Base-by-base conservation (phyloP, 140 eudicot genomes). In the Oenanthe javanica region DNA sequence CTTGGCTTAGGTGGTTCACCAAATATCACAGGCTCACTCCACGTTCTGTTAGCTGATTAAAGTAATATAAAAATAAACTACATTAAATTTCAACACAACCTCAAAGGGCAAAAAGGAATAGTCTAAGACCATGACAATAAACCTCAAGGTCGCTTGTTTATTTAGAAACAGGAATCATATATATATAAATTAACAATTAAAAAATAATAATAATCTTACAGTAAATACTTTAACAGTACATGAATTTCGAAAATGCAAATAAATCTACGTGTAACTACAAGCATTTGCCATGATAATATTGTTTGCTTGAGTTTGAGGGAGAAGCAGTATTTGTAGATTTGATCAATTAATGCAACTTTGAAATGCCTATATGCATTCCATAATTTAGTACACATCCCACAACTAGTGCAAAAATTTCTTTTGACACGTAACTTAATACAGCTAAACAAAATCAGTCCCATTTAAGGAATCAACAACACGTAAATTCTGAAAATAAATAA, bases 1-100 rank as follows among this genome's bases (percentile, higher is more conserved):
- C 99, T 90, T 12, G 99, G 99, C 45, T 76, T 84, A 14, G 99
- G 97, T 49, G 85, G 89, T 27, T 77, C 72, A 10, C 99, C 99
- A 77, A 88, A 89, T 81, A 88, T 84, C 40, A 66, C 88, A 64
- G 97, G 97, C 86, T 90, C 96, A 64, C 87, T 90, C 99, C 99
- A 95, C 25, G 83, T 83, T 76, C 87, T 82, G 74, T 82, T 72
- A 79, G 83, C 99, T 95, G 90, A 80, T 79, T 51, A 69, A 31
- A 69, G 15, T 14, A 36, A 69, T 4, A 15, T 10, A 69, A 69
- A 69, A 36, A 13, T 31, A 36, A 69, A 36, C 47, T 12, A 69
- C n/a, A 27, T 69, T 31, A 69, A 36, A 67, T 67, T 67, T 67
- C 46, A 67, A 13, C 42, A 69, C 71, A 23, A 63, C 71, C 71